phyloP scores from a whole-genome alignment of 2,329 filamentous ascomycete species.

The Penicillium expansum region DNA sequence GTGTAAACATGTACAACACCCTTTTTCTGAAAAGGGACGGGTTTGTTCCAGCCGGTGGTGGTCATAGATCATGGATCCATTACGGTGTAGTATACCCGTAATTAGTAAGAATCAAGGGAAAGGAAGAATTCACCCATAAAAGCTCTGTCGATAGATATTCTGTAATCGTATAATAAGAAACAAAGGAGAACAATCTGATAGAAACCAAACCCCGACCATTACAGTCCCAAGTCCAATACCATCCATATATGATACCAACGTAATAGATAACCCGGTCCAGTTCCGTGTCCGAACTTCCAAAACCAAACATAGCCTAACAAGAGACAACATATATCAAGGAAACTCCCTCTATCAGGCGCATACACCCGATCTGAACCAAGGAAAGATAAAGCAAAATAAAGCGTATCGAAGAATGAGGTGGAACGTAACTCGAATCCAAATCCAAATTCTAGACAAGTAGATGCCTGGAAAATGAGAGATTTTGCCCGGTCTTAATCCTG shows the following conservation, averaged over 20 bases:
- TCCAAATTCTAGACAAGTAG: not conserved
- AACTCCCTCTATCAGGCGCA: not conserved
- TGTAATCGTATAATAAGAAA: constrained; percentile 2
- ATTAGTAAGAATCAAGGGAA: not conserved
- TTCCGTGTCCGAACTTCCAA: not conserved
- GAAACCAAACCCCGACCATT: not conserved
- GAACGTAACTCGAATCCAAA: not conserved
- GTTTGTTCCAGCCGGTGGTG: not conserved
- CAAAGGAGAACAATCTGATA: constrained; percentile 1
- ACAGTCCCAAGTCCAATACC: constrained; percentile 1
- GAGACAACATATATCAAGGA: not conserved
- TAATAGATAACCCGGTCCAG: constrained; percentile 1
- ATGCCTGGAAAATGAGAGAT: not conserved
- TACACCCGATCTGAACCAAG: not conserved
- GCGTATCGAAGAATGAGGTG: not conserved
- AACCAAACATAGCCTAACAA: not conserved
- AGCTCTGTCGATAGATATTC: constrained; percentile 3
- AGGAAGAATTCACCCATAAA: not conserved
- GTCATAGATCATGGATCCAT: not conserved
- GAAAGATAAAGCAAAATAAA: not conserved
- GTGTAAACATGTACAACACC: not conserved
- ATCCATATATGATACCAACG: constrained; percentile 4
- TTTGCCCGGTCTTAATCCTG: not conserved
- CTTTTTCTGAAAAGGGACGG: not conserved
- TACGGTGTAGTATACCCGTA: not conserved